These are phyloP conservation scores for Nitzschia putrida DNA, from an alignment of 108 stramenopile species.

Conservation along the genomic window DNA sequence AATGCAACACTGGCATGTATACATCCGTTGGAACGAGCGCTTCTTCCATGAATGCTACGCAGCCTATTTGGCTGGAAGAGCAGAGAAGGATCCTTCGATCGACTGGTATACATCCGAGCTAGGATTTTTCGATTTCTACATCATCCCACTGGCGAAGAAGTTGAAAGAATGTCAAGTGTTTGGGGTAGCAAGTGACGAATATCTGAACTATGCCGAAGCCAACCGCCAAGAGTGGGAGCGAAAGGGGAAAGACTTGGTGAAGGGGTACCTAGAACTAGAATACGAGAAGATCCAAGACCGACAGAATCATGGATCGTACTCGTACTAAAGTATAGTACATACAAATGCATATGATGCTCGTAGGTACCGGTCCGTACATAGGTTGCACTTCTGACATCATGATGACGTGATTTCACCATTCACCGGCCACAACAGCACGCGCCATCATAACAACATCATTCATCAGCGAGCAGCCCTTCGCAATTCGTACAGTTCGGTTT, in stretches of 20 bases:
- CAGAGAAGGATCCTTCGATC: constrained; percentile 35
- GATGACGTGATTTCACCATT: too few species aligned
- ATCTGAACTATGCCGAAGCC: not conserved
- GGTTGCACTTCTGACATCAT: too few species aligned
- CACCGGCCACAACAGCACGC: too few species aligned
- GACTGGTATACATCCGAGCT: constrained; percentile 53
- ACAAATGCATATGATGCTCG: too few species aligned
- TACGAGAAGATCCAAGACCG: too few species aligned
- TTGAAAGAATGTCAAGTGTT: constrained; percentile 9
- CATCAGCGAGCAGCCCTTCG: too few species aligned
- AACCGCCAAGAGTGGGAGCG: not conserved
- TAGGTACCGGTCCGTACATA: too few species aligned
- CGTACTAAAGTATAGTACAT: too few species aligned
- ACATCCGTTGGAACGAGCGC: constrained; percentile 4
- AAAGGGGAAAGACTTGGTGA: not conserved
- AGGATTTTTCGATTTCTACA: constrained; percentile 45
- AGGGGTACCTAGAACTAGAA: not conserved
- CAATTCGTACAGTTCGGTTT: too few species aligned
- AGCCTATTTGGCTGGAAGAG: constrained; percentile 37
- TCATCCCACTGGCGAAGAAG: constrained; percentile 37
- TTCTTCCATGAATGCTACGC: constrained; percentile 47
- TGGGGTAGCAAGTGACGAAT: constrained; percentile 3
- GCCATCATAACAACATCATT: too few species aligned
- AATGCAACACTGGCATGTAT: constrained; percentile 43
- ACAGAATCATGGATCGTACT: too few species aligned